phyloP scores from a whole-genome alignment of 495 filamentous ascomycete genomes.

The Clavariopsis aquatica region DNA sequence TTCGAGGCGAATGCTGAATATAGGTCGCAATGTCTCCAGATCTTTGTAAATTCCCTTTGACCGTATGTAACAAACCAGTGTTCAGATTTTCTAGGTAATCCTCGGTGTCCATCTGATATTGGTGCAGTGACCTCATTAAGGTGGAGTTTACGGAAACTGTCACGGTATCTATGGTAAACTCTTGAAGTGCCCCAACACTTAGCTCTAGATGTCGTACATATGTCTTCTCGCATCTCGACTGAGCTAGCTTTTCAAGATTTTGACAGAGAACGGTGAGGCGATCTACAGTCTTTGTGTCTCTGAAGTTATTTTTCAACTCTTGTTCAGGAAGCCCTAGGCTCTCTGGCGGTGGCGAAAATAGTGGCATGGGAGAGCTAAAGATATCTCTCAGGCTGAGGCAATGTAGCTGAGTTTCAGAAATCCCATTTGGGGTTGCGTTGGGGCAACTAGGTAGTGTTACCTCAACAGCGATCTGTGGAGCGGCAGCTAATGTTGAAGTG shows the following conservation, averaged over 20 bases:
- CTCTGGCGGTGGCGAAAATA: background rate
- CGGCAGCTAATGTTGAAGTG: slow-evolving; percentile 5
- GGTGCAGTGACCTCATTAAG: background rate
- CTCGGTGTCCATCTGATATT: background rate
- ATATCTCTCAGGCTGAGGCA: background rate
- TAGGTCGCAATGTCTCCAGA: slow-evolving; percentile 20
- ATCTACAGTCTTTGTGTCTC: background rate
- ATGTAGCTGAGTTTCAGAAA: too few species aligned
- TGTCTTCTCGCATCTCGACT: slow-evolving; percentile 5
- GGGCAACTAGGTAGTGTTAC: background rate
- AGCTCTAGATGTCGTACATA: background rate
- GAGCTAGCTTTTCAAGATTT: background rate
- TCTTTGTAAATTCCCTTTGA: too few species aligned
- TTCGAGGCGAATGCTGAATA: slow-evolving; percentile 23
- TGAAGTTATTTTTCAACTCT: background rate
- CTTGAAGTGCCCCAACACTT: slow-evolving; percentile 2
- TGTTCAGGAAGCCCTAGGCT: background rate
- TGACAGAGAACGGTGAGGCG: slow-evolving; percentile 7
- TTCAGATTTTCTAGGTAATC: background rate
- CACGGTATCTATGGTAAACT: background rate
- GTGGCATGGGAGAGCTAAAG: background rate
- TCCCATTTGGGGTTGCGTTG: background rate
- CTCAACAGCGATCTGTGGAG: background rate
- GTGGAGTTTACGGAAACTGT: background rate
- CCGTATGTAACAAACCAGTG: background rate